Conservation (phyloP, 352 stramenopile genomes). For the Phytopythium aichiense region DNA sequence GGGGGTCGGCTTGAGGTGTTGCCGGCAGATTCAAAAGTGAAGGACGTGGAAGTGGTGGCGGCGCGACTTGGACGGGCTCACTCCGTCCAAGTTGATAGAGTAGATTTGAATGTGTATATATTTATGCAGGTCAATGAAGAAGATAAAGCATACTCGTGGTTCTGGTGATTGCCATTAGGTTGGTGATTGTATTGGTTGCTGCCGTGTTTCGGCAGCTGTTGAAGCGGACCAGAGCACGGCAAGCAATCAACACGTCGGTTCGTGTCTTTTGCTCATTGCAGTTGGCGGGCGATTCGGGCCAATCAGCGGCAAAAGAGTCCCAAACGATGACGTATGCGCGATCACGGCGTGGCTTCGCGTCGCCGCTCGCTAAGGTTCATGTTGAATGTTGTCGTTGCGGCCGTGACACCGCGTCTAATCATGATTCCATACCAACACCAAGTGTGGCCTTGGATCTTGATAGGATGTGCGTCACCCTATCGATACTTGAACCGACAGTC, state of each 20-base stretch:
- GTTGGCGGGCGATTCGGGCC: conserved; percentile 2
- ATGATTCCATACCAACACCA: not conserved
- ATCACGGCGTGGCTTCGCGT: conserved; percentile 4
- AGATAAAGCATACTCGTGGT: not conserved
- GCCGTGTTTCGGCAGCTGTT: not conserved
- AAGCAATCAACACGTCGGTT: conserved; percentile 9
- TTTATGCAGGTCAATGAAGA: conserved; percentile 1
- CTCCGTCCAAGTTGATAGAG: not conserved
- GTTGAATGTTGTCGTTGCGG: not conserved
- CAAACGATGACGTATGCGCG: conserved; percentile 4
- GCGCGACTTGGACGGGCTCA: not conserved
- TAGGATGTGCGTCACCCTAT: not conserved
- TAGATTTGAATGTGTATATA: not conserved
- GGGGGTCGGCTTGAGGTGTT: conserved; percentile 2
- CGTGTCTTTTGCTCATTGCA: conserved; percentile 15
- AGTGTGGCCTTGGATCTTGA: not conserved
- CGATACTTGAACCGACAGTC: not conserved
- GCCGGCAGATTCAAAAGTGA: conserved; percentile 23
- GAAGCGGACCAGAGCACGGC: not conserved
- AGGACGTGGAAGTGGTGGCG: conserved; percentile 1
- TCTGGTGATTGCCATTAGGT: conserved; percentile 2
- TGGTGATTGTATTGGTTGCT: not conserved
- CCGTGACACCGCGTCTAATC: not conserved
- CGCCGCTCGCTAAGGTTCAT: conserved; percentile 2
- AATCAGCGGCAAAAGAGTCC: conserved; percentile 3